Evolutionary conservation across 495 filamentous ascomycete genomes (phyloP), one percentile per base, ranked within the genome.

Genomic region (Penicillium silybi): DNA sequence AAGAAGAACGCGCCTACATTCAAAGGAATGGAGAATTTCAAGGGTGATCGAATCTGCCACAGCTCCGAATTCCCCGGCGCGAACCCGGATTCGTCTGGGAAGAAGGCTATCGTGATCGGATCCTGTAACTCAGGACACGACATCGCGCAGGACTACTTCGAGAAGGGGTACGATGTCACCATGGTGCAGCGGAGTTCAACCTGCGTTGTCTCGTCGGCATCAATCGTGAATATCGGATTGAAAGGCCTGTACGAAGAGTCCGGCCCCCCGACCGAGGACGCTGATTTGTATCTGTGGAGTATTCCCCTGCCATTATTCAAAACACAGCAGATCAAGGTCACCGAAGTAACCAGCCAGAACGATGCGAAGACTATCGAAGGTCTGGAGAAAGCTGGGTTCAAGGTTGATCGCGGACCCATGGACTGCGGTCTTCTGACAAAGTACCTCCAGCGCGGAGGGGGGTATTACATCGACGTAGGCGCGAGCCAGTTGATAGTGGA

Each of bases 81-180:
- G 10, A 72, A 74, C 18, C 34, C 67, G 7, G 47, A 72, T 27
- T 66, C 70, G 1, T 64, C 66, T 18, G 81, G 80, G 1, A 88
- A 85, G 61, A 87, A 84, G 55, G 89, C 81, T 1, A 68, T 93
- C 17, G 80, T 95, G 0, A 78, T 95, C 6, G 90, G 90, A 4
- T 85, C 82, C 25, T 89, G 89, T 67, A 93, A 92, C 62, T 91
- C 87, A 2, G 82, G 77, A 10, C 84, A 92, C 57, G 90, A 95
- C 62, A 95, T 95, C 54, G 84, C 86, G 26, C 87, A 92, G 62
- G 85, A 92, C 57, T 92, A 77, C 61, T 84, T 83, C 63, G 88
- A 92, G 59, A 83, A 87, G 37, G 90, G 90, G 1, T 87, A 87
- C 56, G 76, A 86, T n/a, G 85, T 92, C n/a, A 92, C 88, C 8